Evolutionary conservation across 352 stramenopile genomes (phyloP).

Genomic region (Bremia lactucae): DNA sequence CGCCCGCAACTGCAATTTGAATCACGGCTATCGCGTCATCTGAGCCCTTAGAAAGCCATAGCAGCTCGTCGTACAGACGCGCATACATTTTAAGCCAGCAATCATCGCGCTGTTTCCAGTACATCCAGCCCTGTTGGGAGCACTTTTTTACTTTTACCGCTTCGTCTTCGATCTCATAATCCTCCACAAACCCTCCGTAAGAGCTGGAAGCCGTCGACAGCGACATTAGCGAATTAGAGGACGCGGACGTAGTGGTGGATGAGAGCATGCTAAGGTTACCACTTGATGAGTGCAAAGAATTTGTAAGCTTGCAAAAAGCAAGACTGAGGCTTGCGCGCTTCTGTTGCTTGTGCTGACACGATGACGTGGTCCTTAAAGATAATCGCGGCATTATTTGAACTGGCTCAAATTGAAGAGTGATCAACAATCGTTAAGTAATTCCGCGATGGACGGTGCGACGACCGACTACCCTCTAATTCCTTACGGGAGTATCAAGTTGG

Average conservation of each 20-base stretch:
- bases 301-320: constrained; percentile 10
- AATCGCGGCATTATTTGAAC: constrained; percentile 17
- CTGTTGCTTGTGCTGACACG: constrained; percentile 14
- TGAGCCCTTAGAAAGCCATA: constrained; percentile 51
- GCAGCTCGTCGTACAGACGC: constrained; percentile 50
- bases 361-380: constrained; percentile 26
- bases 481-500: too few relatives aligned
- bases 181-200: constrained; percentile 32
- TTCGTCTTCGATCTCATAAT: constrained; percentile 15
- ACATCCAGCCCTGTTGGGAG: constrained; percentile 54
- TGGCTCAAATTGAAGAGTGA: too few relatives aligned
- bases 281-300: constrained; percentile 18
- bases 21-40: constrained; percentile 35
- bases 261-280: constrained; percentile 30
- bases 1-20: constrained; percentile 51
- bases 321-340: constrained; percentile 13
- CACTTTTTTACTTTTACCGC: too few relatives aligned
- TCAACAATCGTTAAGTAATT: too few relatives aligned
- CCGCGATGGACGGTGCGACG: too few relatives aligned
- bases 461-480: too few relatives aligned
- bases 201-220: constrained; percentile 41
- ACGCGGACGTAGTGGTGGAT: constrained; percentile 16
- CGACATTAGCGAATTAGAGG: constrained; percentile 21
- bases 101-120: constrained; percentile 50
- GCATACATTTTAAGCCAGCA: constrained; percentile 75